Base-by-base conservation (phyloP, 176 grass and related monocot genomes). In the Otatea glauca region DNA sequence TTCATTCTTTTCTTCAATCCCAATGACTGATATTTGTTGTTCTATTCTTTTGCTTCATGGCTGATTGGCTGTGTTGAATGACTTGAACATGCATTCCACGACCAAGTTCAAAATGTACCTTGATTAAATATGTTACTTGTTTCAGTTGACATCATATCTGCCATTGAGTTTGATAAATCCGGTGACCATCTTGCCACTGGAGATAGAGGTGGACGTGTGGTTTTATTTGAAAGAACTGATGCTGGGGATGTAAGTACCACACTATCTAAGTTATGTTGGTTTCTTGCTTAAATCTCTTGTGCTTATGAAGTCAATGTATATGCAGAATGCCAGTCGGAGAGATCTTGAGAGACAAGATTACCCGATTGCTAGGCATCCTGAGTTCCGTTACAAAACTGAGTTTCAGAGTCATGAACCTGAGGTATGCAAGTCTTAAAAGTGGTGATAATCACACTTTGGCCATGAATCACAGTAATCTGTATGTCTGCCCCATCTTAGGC, bases 141-240 rank as follows among this genome's bases (percentile, higher is more conserved):
- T 87, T 82, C 84, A 94, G 92, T 92, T 78, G 92, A 94, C 63
- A 92, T 94, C 71, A 94, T 94, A 65, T 92, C 92, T 39, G 81
- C 92, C 80, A 94, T 94, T 66, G 92, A 94, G 79, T 94, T 92
- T 88, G 88, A 94, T 79, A 94, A 94, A 92, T 87, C 87, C n/a
- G 92, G 92, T 51, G 84, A 86, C 54, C 89, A 94, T 94, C 92
- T 94, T 82, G 92, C 92, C 23, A 94, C 89, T 72, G 92, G 92
- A 79, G 92, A 94, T 89, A 88, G 89, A 74, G 92, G 92, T 47
- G 92, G 89, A 23, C 89, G 92, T 61, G 89, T 94, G 62, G 92
- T 94, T 87, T 79, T 94, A 73, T 94, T 94, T 70, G 92, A 94
- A 90, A 87, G 89, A 86, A 85, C 87, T 35, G 92, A 94, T 66